phyloP scores from a whole-genome alignment of 345 rosid species.

The Barbarea vulgaris region DNA sequence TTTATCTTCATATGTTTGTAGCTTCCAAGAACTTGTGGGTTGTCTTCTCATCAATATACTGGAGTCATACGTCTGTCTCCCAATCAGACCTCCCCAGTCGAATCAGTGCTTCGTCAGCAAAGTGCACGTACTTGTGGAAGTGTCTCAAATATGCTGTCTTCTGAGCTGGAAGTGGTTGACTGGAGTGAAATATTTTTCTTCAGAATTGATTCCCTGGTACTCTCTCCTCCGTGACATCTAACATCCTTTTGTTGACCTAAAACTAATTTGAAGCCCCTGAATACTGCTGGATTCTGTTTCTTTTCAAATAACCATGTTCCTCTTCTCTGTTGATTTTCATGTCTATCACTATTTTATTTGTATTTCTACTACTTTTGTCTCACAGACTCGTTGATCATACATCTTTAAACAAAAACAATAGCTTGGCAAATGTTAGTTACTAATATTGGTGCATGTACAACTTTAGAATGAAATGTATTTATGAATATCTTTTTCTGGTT shows the following conservation, averaged over 20 bases:
- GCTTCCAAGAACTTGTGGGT: conserved; percentile 65
- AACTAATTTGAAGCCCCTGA: background rate
- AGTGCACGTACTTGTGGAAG: conserved; percentile 87
- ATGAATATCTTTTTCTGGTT: conserved; percentile 9
- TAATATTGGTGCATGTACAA: conserved; percentile 27
- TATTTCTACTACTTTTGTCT: conserved; percentile 9
- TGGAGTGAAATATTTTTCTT: conserved; percentile 96
- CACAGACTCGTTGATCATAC: background rate
- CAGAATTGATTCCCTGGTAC: conserved; percentile 77
- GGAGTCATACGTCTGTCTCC: conserved; percentile 62
- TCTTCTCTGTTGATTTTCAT: conserved; percentile 13
- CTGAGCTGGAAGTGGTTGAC: conserved; percentile 57
- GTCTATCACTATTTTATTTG: conserved; percentile 4
- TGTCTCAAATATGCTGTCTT: conserved; percentile 52
- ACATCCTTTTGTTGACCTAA: conserved; percentile 20
- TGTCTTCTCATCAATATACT: conserved; percentile 68
- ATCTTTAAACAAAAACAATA: conserved; percentile 7
- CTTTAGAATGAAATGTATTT: background rate
- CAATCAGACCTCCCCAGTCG: conserved; percentile 50
- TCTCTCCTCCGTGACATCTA: conserved; percentile 16
- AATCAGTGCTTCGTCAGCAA: conserved; percentile 62
- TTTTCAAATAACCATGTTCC: background rate
- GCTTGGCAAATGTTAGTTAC: conserved; percentile 20
- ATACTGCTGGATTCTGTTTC: conserved; percentile 13
- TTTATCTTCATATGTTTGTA: conserved; percentile 43